Base-by-base conservation (phyloP, 345 rosid species). In the Physaria fendleri region DNA sequence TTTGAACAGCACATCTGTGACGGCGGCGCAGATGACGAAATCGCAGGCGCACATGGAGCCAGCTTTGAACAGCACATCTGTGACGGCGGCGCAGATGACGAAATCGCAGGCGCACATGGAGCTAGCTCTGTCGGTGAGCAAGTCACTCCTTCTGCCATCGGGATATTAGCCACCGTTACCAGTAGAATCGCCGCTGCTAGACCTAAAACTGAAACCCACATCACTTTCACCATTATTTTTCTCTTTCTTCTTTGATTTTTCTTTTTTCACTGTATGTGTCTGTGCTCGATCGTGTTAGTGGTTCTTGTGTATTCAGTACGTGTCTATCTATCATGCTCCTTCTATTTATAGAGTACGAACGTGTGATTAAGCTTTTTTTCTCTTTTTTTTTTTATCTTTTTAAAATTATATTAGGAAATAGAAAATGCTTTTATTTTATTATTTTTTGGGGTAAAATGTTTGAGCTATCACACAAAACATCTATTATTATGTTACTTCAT, bases 21-120 rank as follows among this genome's bases (percentile, higher is more conserved):
- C 2, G 96, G 94, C 8, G 58, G 62, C 0, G 73, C 16, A 13
- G 64, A n/a, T 8, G 81, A 64, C 6, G 49, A 64, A 37, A 79
- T 13, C 5, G 94, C 82, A 12, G 39, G 2, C 13, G 57, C 21
- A 75, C 88, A 85, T 23, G 87, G 29, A 52, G 70, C 52, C n/a
- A n/a, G n/a, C n/a, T n/a, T n/a, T n/a, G n/a, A n/a, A n/a, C 94
- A 89, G 76, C 96, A 83, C 12, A 12, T 0, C 3, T 1, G 4
- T 0, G 90, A 69, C 2, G 96, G 94, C 8, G 58, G 62, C 0
- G 73, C 16, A 13, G 64, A n/a, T 8, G 81, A 64, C 6, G 49
- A 64, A 37, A 79, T 13, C 5, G 94, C 82, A 12, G 39, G 2
- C 13, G 57, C 21, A 75, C 88, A 85, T 23, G 87, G 29, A 52